Conservation (phyloP, 352 stramenopile genomes). For the Thraustotheca clavata region DNA sequence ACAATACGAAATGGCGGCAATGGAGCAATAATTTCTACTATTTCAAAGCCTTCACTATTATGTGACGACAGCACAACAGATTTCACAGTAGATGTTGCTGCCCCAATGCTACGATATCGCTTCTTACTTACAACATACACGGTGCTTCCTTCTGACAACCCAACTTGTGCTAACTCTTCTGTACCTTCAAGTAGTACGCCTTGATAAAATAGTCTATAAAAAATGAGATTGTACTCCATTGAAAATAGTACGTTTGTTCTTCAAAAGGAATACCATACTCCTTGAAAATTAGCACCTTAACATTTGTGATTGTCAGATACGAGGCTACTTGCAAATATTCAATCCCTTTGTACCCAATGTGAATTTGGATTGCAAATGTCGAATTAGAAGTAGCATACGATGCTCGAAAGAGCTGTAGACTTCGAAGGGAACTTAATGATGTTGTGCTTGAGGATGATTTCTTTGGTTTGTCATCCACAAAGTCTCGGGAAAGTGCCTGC, state of each 20-base stretch:
- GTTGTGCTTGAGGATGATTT: neutral
- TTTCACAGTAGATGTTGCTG: constrained; percentile 51
- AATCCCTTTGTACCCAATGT: neutral
- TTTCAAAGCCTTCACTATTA: constrained; percentile 38
- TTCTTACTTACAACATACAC: constrained; percentile 39
- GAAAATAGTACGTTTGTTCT: constrained; percentile 15
- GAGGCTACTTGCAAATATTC: constrained; percentile 13
- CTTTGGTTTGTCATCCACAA: neutral
- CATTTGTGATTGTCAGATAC: constrained; percentile 12
- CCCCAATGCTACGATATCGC: constrained; percentile 49
- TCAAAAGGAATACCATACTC: constrained; percentile 12
- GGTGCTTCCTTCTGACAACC: constrained; percentile 42
- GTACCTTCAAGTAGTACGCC: constrained; percentile 50
- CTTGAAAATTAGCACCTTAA: constrained; percentile 20
- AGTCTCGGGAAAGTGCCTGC: constrained; percentile 7
- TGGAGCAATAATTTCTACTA: constrained; percentile 50
- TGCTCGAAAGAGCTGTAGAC: constrained; percentile 13
- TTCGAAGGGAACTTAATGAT: neutral
- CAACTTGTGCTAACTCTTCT: constrained; percentile 47
- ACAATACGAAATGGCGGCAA: constrained; percentile 45
- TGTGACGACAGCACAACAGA: constrained; percentile 36
- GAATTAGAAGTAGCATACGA: neutral
- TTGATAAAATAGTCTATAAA: constrained; percentile 34
- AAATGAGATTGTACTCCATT: neutral
- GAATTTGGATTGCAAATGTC: constrained; percentile 13